A percentile compares a stretch with the other conserved stretches of the same genome.
These are phyloP conservation scores for Delphinella strobiligena DNA, from an alignment of 2,329 filamentous ascomycete genomes.

Conservation along the genomic window DNA sequence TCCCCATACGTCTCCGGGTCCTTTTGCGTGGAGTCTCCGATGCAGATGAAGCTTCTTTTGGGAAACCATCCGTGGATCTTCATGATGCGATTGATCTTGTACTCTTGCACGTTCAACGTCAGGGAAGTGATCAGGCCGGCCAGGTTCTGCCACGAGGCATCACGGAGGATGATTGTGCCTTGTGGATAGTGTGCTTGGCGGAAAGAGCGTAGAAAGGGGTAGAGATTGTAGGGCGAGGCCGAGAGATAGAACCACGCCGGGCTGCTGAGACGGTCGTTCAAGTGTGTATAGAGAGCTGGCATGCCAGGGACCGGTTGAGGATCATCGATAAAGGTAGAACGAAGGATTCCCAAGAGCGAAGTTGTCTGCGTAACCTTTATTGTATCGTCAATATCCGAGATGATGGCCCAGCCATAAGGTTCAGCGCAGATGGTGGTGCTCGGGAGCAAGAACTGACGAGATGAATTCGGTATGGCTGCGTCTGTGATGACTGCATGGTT, in stretches of 20 bases:
- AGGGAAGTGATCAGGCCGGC: conserved; percentile 67
- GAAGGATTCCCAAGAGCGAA: conserved; percentile 67
- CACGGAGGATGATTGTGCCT: conserved; percentile 73
- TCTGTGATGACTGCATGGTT: conserved; percentile 19
- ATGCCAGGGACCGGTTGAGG: conserved; percentile 64
- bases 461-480: conserved; percentile 25
- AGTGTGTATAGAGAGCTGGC: conserved; percentile 66
- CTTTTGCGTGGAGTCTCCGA: conserved; percentile 84
- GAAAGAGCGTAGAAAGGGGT: conserved; percentile 72
- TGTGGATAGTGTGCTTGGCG: conserved; percentile 57
- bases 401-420: conserved; percentile 69
- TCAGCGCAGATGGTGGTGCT: conserved; percentile 55
- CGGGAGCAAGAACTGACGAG: conserved; percentile 15
- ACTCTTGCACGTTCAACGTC: conserved; percentile 69
- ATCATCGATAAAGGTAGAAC: conserved; percentile 69
- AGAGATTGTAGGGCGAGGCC: conserved; percentile 88
- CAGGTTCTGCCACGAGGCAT: conserved; percentile 76
- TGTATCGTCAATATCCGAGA: conserved; percentile 89
- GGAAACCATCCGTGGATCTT: conserved; percentile 74
- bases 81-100: conserved; percentile 70
- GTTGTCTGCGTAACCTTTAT: conserved; percentile 84
- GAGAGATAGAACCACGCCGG: conserved; percentile 89
- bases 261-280: conserved; percentile 42
- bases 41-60: conserved; percentile 62
- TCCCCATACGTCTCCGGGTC: conserved; percentile 86